These are phyloP conservation scores for Sporisorium iseilematis-ciliati DNA, from an alignment of 1,284 basidiomycete genomes.

Conservation along the genomic window DNA sequence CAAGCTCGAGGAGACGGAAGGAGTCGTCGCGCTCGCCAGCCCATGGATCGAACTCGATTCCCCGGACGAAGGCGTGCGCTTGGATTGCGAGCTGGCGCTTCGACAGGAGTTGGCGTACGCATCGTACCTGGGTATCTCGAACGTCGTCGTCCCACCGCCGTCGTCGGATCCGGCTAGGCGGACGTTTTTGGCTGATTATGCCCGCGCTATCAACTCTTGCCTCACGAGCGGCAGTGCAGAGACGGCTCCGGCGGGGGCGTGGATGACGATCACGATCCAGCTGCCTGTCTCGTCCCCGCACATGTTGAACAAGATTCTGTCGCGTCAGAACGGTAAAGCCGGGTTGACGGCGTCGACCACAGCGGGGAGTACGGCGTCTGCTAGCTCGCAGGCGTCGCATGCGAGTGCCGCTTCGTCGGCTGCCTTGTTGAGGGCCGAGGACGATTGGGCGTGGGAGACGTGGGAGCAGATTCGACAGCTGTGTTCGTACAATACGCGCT, in stretches of 20 bases:
- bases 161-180: conserved; percentile 76
- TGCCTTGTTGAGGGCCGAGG: conserved; percentile 79
- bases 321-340: conserved; percentile 41
- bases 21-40: conserved; percentile 81
- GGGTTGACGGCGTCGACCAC: conserved; percentile 42
- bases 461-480: conserved; percentile 93
- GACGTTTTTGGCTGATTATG: conserved; percentile 88
- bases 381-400: conserved; percentile 39
- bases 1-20: conserved; percentile 85
- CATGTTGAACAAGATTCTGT: conserved; percentile 52
- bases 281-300: conserved; percentile 64
- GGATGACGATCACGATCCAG: conserved; percentile 63
- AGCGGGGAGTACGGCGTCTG: conserved; percentile 37
- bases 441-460: conserved; percentile 83
- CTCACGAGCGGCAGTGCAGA: conserved; percentile 55
- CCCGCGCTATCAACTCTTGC: conserved; percentile 77
- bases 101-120: conserved; percentile 94
- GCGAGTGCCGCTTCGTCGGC: conserved; percentile 43
- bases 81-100: conserved; percentile 94
- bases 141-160: conserved; percentile 89
- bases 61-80: conserved; percentile 90
- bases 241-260: conserved; percentile 50
- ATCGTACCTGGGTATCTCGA: conserved; percentile 87
- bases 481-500: conserved; percentile 85
- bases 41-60: conserved; percentile 97